A percentile compares a stretch with the other conserved stretches of the same genome.
Conservation (phyloP, 805 yeast species). For the Lipomyces yamadae region DNA sequence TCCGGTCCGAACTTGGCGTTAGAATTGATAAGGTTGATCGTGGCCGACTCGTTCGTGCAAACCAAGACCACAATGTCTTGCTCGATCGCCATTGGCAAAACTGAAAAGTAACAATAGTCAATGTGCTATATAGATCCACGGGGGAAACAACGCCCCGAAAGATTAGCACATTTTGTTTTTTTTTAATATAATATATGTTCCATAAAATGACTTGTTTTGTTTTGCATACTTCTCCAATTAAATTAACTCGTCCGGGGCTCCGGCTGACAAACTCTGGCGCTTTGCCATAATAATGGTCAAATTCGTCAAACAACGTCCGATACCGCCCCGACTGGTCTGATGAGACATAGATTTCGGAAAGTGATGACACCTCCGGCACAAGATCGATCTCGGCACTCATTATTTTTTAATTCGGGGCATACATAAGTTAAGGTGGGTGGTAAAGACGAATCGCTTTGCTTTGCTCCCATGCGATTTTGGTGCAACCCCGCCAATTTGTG, state of each 20-base stretch:
- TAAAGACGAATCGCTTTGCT: too few relatives aligned
- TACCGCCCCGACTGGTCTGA: not conserved
- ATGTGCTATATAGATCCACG: slow-evolving; percentile 50
- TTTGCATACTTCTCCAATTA: slow-evolving; percentile 61
- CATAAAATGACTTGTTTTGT: too few relatives aligned
- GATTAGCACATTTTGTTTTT: too few relatives aligned
- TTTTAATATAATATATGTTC: too few relatives aligned
- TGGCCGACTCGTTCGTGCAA: slow-evolving; percentile 16
- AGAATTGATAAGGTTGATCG: not conserved
- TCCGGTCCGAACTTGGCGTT: slow-evolving; percentile 3
- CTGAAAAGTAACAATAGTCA: slow-evolving; percentile 69
- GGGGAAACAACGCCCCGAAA: too few relatives aligned
- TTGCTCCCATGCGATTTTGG: too few relatives aligned
- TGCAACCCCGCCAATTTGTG: too few relatives aligned
- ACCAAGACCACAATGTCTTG: slow-evolving; percentile 65
- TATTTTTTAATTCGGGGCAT: too few relatives aligned
- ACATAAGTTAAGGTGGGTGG: too few relatives aligned
- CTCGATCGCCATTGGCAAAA: slow-evolving; percentile 75
- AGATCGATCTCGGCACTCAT: not conserved
- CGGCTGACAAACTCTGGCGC: slow-evolving; percentile 57
- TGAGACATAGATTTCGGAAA: slow-evolving; percentile 1
- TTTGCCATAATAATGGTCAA: too few relatives aligned
- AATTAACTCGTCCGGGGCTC: slow-evolving; percentile 74
- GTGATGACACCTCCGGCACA: slow-evolving; percentile 12
- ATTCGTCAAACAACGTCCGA: too few relatives aligned